Conservation (phyloP, 1,284 basidiomycete species). For the Trichosporon faecale region DNA sequence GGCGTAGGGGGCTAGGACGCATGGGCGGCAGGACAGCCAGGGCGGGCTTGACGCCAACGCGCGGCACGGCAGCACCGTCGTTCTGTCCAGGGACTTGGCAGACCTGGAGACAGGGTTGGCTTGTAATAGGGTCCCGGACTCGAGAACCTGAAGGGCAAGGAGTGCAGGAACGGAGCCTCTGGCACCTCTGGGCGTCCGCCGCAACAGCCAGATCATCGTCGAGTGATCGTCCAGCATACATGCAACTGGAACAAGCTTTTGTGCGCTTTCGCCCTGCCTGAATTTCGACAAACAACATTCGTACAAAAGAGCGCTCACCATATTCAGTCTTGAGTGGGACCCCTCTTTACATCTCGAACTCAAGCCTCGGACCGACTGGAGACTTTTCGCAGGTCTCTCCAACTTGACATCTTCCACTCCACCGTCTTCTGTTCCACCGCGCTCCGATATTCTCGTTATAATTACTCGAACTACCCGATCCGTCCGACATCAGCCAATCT, state of each 20-base stretch:
- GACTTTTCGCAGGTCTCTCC: not conserved
- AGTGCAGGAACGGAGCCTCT: not conserved
- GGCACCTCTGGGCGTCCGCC: not conserved
- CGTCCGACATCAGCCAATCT: not conserved
- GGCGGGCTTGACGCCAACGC: not conserved
- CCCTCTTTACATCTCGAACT: not conserved
- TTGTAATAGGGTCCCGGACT: constrained; percentile 1
- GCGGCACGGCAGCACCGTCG: constrained; percentile 2
- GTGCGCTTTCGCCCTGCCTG: not conserved
- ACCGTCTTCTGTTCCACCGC: not conserved
- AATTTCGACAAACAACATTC: constrained; percentile 1
- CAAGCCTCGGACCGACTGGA: not conserved
- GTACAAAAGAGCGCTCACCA: not conserved
- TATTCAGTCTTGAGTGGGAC: not conserved
- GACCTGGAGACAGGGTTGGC: constrained; percentile 4
- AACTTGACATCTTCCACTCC: not conserved
- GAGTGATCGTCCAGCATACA: constrained; percentile 8
- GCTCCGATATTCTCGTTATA: constrained; percentile 1
- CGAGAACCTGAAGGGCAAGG: not conserved
- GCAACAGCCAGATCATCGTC: constrained; percentile 1
- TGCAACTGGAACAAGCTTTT: constrained; percentile 5
- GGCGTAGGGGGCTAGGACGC: not conserved
- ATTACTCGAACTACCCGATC: not conserved
- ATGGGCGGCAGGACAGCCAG: not conserved
- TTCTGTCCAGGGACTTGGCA: not conserved